Evolutionary conservation across 176 grass and related monocot genomes (phyloP), one percentile per base, ranked within the genome.

Genomic region (Avena sativa): DNA sequence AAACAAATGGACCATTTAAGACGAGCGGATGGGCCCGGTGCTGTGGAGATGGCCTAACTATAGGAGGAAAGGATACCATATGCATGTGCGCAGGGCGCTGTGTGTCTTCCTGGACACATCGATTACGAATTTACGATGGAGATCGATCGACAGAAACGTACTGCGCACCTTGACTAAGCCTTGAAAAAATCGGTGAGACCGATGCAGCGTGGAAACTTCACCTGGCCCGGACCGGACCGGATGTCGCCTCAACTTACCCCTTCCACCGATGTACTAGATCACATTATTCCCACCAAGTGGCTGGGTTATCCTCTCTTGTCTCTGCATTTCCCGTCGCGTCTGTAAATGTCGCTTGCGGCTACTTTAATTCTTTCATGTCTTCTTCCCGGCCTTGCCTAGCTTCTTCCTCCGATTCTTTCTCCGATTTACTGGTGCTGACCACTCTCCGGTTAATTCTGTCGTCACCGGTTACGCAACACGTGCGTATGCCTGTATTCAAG

Each of bases 81-180:
- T 30, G 28, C 28, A 30, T 30, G 28, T 30, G 28, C 28, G 28
- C 28, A 30, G 28, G 28, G 28, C 28, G 28, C 28, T 30, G 28
- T 38, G 36, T 38, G 36, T 38, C 36, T 38, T 38, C 38, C 38
- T 40, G 38, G 38, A 40, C 38, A 40, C 38, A 40, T 40, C 38
- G 38, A 17, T 14, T n/a, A 0, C 25, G 25, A 25, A 25, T 25
- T 25, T 25, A 0, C 32, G 74, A 30, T 77, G 50, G 50, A 2
- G 74, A 56, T 36, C 50, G 30, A 1, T 30, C 1, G 82, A 84
- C 14, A 74, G 82, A 2, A 56, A 72, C 82, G 6, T 30, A 32
- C 48, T 25, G 48, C 73, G 51, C 68, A 72, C 52, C 81, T 83
- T 73, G 68, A 83, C 81, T 84, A 74, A 84, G 69, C 46, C 9